Evolutionary conservation across 805 yeast genomes (phyloP), one percentile per base, ranked within the genome.

Genomic region (Saturnispora dispora): DNA sequence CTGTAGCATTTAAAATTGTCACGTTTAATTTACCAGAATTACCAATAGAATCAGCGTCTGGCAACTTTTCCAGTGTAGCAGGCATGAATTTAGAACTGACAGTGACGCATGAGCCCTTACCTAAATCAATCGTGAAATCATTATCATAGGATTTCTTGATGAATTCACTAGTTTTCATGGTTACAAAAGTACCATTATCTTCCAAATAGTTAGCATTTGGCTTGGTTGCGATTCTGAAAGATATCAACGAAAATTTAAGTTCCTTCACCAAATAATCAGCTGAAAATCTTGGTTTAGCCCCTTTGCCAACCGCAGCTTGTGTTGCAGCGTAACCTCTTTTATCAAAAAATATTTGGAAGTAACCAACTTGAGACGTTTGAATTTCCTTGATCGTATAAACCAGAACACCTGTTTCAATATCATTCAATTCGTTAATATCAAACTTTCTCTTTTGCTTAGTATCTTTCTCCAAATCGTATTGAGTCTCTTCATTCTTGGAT

Each of bases 81-180:
- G 99, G 99, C 61, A 88, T 77, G 86, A 88, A 91, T 55, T 88
- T 82, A 28, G 80, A 71, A 57, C 73, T 76, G 55, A 89, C 67
- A 18, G 78, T 75, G 6, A 72, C 70, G 28, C 75, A 72, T 17
- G 74, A 65, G 20, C 88, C 85, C 33, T 55, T 54, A 13, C 61
- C 59, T 40, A 89, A 66, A 1, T 76, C 72, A 50, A 89, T 53
- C 3, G 74, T 71, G 50, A 75, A 73, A 30, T 90, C 86, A 55
- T 77, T 71, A 48, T 77, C 71, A 63, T 80, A 88, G n/a, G 85
- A 76, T 55, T 78, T 76, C 60, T 79, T 73, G 48, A 90, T 70
- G 47, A 89, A 69, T 52, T 82, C 82, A 28, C 75, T 53, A 0
- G 95, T 83, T 36, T 93, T 83, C 44, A 88, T 65, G 1, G 79